phyloP scores from a whole-genome alignment of 139 green algal genomes.

The Edaphochlamys debaryana region DNA sequence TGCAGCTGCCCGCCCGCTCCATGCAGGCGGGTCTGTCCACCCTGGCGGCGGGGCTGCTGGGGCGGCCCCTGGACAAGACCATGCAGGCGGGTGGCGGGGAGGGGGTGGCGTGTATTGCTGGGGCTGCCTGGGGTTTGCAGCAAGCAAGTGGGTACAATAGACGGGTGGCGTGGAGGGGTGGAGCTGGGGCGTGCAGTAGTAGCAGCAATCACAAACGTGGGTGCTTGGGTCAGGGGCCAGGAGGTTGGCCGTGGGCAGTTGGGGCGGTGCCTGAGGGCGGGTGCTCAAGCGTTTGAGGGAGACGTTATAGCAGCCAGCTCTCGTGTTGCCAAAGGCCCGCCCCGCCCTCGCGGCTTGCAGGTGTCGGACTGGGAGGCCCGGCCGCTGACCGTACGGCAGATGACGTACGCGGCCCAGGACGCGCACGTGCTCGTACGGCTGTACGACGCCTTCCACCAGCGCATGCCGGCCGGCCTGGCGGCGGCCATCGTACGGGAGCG shows the following conservation, averaged over 20 bases:
- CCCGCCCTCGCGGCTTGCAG: too few relatives aligned
- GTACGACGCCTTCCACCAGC: constrained; percentile 25
- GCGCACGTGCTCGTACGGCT: constrained; percentile 59
- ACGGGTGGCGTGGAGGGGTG: too few relatives aligned
- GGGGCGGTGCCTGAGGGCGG: too few relatives aligned
- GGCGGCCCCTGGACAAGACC: constrained; percentile 71
- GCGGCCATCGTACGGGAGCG: constrained; percentile 27
- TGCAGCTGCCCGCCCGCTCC: neutral
- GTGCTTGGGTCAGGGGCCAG: too few relatives aligned
- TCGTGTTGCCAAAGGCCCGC: too few relatives aligned
- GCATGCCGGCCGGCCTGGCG: constrained; percentile 20
- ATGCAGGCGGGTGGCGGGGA: constrained; percentile 68
- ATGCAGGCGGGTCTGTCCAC: constrained; percentile 58
- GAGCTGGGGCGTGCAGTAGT: too few relatives aligned
- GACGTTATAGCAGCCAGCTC: too few relatives aligned
- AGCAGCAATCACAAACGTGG: too few relatives aligned
- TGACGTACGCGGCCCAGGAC: constrained; percentile 75
- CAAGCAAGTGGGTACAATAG: too few relatives aligned
- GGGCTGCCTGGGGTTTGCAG: too few relatives aligned
- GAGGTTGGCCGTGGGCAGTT: too few relatives aligned
- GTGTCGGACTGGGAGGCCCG: constrained; percentile 72
- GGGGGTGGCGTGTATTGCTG: constrained; percentile 36
- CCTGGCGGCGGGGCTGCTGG: constrained; percentile 62
- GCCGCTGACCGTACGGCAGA: constrained; percentile 68
- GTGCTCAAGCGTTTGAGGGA: too few relatives aligned